A percentile compares a stretch with the other conserved stretches of the same genome.
Evolutionary conservation across 163 green algal genomes (phyloP).

Genomic region (Smithsoniella earleae): DNA sequence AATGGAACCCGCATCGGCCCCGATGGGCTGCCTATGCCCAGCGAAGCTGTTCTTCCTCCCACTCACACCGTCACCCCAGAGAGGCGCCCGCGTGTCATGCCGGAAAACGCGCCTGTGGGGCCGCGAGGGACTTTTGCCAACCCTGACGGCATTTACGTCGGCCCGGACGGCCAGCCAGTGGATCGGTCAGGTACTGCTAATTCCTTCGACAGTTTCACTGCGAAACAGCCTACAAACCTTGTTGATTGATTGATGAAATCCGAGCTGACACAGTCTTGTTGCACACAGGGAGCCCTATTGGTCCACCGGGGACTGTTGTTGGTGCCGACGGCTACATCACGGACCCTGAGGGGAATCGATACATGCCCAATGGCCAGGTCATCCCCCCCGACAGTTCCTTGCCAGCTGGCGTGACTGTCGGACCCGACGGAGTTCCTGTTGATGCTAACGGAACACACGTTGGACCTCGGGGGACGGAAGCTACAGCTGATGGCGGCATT

Average conservation of each 20-base stretch:
- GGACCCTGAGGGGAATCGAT: background rate
- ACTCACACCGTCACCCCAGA: background rate
- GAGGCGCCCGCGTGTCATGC: background rate
- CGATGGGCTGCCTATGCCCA: background rate
- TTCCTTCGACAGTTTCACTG: too few relatives aligned
- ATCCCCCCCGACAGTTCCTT: background rate
- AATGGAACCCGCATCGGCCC: conserved; percentile 26
- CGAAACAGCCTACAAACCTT: too few relatives aligned
- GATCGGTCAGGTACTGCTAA: background rate
- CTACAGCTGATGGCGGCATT: background rate
- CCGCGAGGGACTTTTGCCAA: background rate
- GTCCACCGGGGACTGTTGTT: background rate
- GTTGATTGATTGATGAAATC: too few relatives aligned
- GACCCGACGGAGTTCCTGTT: conserved; percentile 6
- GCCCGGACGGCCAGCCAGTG: conserved; percentile 17
- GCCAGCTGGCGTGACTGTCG: background rate
- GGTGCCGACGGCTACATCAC: conserved; percentile 4
- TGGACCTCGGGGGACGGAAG: background rate
- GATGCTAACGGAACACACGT: background rate
- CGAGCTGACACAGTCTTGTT: too few relatives aligned
- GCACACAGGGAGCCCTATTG: too few relatives aligned
- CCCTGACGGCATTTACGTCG: conserved; percentile 15
- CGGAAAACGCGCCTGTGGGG: background rate
- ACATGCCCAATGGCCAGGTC: background rate
- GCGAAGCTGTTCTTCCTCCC: background rate